These are phyloP conservation scores for Backusella circina DNA, from an alignment of 192 early-diverging fungal species.

Conservation along the genomic window DNA sequence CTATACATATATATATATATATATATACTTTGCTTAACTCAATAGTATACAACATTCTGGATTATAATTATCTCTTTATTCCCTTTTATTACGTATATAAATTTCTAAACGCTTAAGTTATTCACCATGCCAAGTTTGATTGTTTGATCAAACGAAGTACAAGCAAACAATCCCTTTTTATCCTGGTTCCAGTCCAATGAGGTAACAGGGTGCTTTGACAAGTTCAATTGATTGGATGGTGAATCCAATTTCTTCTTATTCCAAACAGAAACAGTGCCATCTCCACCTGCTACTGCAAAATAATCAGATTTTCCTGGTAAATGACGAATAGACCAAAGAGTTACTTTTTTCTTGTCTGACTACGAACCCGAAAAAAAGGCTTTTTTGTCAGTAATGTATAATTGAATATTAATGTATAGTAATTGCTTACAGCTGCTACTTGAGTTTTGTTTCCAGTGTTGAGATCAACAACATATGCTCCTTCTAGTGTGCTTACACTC, in stretches of 20 bases:
- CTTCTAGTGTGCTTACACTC: conserved; percentile 52
- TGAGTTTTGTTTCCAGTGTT: conserved; percentile 44
- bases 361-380: no score
- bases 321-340: conserved; percentile 63
- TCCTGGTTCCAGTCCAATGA: conserved; percentile 65
- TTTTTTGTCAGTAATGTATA: no score
- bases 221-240: conserved; percentile 35
- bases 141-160: conserved; percentile 64
- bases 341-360: conserved; percentile 20
- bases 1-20: no score
- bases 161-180: conserved; percentile 62
- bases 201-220: conserved; percentile 66
- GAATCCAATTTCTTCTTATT: conserved; percentile 41
- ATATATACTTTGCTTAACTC: no score
- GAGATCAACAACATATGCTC: conserved; percentile 53
- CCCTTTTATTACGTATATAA: not conserved
- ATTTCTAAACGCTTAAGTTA: not conserved
- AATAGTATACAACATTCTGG: no score
- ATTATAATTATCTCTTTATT: not conserved
- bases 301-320: conserved; percentile 63
- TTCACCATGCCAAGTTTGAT: conserved; percentile 58
- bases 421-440: conserved; percentile 16
- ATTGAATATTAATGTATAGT: no score
- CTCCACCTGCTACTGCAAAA: conserved; percentile 58
- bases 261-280: conserved; percentile 53